phyloP scores from a whole-genome alignment of 2,329 filamentous ascomycete genomes.

The Aureobasidium sp. region DNA sequence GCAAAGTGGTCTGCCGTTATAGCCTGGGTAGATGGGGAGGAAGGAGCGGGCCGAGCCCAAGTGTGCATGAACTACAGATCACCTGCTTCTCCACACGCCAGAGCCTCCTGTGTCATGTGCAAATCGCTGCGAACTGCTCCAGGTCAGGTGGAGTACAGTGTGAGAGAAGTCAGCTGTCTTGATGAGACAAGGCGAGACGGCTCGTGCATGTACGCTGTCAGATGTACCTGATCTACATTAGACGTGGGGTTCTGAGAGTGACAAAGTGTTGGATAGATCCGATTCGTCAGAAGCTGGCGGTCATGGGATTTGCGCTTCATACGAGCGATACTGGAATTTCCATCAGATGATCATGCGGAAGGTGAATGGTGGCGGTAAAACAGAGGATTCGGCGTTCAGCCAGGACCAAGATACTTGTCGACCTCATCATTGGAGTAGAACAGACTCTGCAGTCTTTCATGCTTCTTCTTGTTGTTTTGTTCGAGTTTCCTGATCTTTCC shows the following conservation, averaged over 20 bases:
- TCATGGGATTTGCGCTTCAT: background rate
- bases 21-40: background rate
- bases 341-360: background rate
- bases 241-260: background rate
- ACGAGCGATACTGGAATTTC: background rate
- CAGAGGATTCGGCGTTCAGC: background rate
- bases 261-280: background rate
- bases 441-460: constrained; percentile 51
- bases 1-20: background rate
- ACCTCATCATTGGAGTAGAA: constrained; percentile 71
- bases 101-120: background rate
- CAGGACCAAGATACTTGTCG: constrained; percentile 57
- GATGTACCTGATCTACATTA: background rate
- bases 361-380: background rate
- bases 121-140: background rate
- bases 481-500: constrained; percentile 58
- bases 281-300: background rate
- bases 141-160: background rate
- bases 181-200: background rate
- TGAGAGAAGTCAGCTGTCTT: background rate
- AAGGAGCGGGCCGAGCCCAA: background rate
- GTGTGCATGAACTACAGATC: background rate
- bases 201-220: background rate
- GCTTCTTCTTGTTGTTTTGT: constrained; percentile 43
- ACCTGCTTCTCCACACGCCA: background rate